These are phyloP conservation scores for Curvularia lunata DNA, from an alignment of 2,329 filamentous ascomycete genomes.

Conservation along the genomic window DNA sequence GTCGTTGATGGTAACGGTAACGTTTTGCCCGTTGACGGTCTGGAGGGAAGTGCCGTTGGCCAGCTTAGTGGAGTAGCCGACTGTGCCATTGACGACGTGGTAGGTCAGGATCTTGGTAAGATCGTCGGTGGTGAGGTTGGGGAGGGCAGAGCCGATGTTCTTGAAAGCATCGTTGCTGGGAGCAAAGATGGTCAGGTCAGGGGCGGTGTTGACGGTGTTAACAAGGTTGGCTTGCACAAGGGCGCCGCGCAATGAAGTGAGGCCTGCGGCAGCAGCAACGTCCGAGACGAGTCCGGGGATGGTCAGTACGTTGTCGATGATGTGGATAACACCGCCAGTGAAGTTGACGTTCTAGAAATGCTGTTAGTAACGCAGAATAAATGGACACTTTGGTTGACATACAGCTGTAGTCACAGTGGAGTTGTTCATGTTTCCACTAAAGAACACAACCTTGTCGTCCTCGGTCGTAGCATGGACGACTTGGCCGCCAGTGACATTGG, in stretches of 20 bases:
- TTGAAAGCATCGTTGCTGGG: conserved; percentile 67
- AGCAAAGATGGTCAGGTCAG: conserved; percentile 68
- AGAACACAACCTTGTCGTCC: conserved; percentile 57
- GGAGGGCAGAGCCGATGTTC: conserved; percentile 60
- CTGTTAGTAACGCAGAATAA: conserved; percentile 2
- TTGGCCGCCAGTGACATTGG: conserved; percentile 67
- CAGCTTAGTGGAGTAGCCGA: conserved; percentile 60
- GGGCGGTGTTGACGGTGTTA: conserved; percentile 50
- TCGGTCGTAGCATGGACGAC: conserved; percentile 56
- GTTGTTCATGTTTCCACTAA: conserved; percentile 59
- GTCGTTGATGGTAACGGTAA: conserved; percentile 51
- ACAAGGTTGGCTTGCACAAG: conserved; percentile 49
- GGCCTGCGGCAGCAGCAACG: conserved; percentile 43
- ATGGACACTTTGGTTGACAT: conserved; percentile 31
- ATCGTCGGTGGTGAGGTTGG: conserved; percentile 55
- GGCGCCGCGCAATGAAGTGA: conserved; percentile 53
- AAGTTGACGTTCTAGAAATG: conserved; percentile 50
- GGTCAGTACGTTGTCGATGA: conserved; percentile 54
- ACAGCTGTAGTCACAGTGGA: conserved; percentile 59
- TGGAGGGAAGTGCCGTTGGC: conserved; percentile 49
- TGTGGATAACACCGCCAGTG: conserved; percentile 55
- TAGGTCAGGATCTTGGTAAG: conserved; percentile 65
- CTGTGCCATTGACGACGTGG: conserved; percentile 65
- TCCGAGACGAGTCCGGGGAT: conserved; percentile 45
- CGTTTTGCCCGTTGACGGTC: conserved; percentile 46